A percentile compares a stretch with the other conserved stretches of the same genome.
These are phyloP conservation scores for Canavalia gladiata DNA, from an alignment of 306 rosid genomes.

Conservation along the genomic window DNA sequence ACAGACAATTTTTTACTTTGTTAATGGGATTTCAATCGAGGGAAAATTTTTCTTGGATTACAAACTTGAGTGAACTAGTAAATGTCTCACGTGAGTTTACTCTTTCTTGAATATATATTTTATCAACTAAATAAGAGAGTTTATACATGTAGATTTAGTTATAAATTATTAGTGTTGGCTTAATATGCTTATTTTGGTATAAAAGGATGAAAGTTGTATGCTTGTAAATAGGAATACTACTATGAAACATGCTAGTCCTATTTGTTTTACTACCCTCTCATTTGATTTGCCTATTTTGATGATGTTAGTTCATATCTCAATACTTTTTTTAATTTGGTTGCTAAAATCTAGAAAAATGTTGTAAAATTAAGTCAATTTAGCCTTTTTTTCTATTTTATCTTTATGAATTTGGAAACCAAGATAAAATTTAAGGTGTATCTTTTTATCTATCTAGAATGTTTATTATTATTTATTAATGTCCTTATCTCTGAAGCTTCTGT, in stretches of 20 bases:
- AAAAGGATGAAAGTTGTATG: conserved; percentile 7
- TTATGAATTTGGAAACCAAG: conserved; percentile 31
- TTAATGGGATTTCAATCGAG: conserved; percentile 55
- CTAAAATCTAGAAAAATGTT: conserved; percentile 46
- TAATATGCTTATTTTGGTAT: conserved; percentile 28
- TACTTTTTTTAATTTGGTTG: conserved; percentile 35
- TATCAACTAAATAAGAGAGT: background rate
- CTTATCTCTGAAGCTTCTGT: background rate
- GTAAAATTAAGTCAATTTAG: conserved; percentile 17
- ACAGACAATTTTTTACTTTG: conserved; percentile 43
- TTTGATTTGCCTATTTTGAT: conserved; percentile 45
- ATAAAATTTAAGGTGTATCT: conserved; percentile 9
- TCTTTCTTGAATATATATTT: conserved; percentile 7
- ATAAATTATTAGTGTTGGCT: conserved; percentile 37
- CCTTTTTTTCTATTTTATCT: conserved; percentile 29
- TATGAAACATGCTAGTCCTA: conserved; percentile 1
- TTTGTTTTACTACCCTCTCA: conserved; percentile 20
- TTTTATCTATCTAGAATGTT: background rate
- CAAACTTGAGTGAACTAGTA: conserved; percentile 54
- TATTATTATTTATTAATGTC: conserved; percentile 25
- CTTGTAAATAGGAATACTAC: conserved; percentile 25
- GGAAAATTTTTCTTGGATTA: conserved; percentile 76
- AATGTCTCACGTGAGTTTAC: conserved; percentile 61
- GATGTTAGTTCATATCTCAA: conserved; percentile 38
- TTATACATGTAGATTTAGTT: background rate